These are phyloP conservation scores for Termitomyces sp. DNA, from an alignment of 768 basidiomycete species.

Conservation along the genomic window DNA sequence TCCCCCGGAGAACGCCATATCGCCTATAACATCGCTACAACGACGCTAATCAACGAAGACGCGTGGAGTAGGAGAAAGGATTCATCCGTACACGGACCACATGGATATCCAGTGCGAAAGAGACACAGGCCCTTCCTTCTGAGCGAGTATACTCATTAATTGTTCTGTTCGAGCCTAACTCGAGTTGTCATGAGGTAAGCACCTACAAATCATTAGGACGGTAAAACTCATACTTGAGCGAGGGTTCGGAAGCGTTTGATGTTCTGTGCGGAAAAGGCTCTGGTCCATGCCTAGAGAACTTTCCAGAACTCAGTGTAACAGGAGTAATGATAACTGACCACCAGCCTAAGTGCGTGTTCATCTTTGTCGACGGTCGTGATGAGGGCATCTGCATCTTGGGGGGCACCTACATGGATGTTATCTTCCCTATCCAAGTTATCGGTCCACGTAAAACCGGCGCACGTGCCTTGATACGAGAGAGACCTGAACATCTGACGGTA, in stretches of 20 bases:
- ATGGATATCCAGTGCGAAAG: slow-evolving; percentile 16
- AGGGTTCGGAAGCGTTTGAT: not conserved
- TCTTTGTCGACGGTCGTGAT: slow-evolving; percentile 13
- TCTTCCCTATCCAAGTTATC: not conserved
- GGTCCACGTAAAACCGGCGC: not conserved
- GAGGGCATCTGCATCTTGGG: slow-evolving; percentile 16
- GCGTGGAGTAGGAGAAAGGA: not conserved
- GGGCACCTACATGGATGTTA: slow-evolving; percentile 2
- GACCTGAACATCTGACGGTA: slow-evolving; percentile 21
- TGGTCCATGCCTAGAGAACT: not conserved
- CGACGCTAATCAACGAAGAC: not conserved
- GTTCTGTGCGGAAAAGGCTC: not conserved
- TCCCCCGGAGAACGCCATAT: slow-evolving; percentile 21
- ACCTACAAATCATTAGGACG: too few species aligned
- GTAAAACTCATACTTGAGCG: not conserved
- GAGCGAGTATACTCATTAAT: not conserved
- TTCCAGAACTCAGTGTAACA: not conserved
- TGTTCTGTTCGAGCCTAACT: not conserved
- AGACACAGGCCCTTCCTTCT: slow-evolving; percentile 1
- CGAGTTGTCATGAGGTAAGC: not conserved
- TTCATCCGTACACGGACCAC: slow-evolving; percentile 5
- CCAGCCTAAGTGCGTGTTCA: slow-evolving; percentile 9
- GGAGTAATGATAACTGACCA: slow-evolving; percentile 3
- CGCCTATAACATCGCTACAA: slow-evolving; percentile 20
- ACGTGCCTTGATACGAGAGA: slow-evolving; percentile 16